These are phyloP conservation scores for Lyophyllum atratum DNA, from an alignment of 768 basidiomycete species.

Conservation along the genomic window DNA sequence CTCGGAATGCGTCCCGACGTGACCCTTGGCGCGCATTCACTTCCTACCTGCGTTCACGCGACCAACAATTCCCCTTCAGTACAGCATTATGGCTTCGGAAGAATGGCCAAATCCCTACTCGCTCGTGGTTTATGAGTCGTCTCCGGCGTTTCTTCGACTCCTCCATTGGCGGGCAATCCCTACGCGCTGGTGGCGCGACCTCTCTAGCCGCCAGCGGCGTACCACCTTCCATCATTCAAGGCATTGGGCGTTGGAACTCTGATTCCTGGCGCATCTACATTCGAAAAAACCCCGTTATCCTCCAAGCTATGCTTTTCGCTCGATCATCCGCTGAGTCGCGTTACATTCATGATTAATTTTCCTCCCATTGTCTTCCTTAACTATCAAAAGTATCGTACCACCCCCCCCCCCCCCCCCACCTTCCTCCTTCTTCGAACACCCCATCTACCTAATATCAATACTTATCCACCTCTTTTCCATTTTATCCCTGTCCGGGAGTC, in stretches of 20 bases:
- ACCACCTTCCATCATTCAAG: constrained; percentile 32
- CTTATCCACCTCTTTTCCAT: too few relatives aligned
- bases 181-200: constrained; percentile 37
- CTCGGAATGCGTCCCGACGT: background rate
- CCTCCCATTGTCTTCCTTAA: too few relatives aligned
- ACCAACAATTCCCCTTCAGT: background rate
- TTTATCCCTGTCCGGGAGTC: too few relatives aligned
- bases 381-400: too few relatives aligned
- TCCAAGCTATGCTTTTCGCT: background rate
- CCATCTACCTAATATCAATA: too few relatives aligned
- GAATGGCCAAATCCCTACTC: background rate
- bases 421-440: too few relatives aligned
- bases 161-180: background rate
- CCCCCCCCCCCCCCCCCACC: too few relatives aligned
- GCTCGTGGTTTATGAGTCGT: background rate
- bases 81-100: background rate
- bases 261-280: constrained; percentile 30
- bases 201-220: constrained; percentile 28
- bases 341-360: too few relatives aligned
- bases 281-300: background rate
- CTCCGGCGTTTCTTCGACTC: background rate
- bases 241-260: constrained; percentile 38
- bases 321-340: background rate
- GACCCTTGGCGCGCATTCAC: background rate
- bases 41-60: background rate